phyloP scores from a whole-genome alignment of 2,329 filamentous ascomycete species.

The Piedraia hortae region DNA sequence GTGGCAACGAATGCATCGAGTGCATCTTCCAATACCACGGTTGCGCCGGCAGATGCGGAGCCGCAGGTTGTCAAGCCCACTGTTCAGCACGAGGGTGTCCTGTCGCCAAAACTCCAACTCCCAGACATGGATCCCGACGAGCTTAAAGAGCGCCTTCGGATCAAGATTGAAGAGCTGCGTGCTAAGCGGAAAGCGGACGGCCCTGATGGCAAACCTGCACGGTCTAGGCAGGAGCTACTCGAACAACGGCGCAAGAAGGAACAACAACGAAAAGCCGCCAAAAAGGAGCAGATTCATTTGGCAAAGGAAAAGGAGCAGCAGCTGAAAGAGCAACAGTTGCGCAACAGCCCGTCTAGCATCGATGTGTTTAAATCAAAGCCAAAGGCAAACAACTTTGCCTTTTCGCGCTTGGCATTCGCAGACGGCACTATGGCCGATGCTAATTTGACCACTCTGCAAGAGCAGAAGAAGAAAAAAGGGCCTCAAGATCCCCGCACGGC shows the following conservation, averaged over 20 bases:
- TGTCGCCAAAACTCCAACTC: constrained; percentile 12
- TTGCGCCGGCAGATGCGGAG: too few species aligned
- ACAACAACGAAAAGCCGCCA: constrained; percentile 59
- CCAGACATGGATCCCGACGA: constrained; percentile 42
- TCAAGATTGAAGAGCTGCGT: constrained; percentile 61
- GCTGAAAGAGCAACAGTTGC: constrained; percentile 25
- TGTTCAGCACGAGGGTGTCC: constrained; percentile 6
- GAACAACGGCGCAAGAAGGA: constrained; percentile 72
- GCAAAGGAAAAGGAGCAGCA: constrained; percentile 56
- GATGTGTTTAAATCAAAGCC: constrained; percentile 23
- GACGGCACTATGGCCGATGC: constrained; percentile 62
- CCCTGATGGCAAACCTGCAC: constrained; percentile 51
- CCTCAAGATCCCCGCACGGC: constrained; percentile 65
- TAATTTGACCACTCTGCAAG: constrained; percentile 29
- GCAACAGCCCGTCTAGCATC: constrained; percentile 25
- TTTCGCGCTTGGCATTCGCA: constrained; percentile 70
- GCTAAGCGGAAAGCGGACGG: constrained; percentile 70
- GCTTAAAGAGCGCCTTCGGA: constrained; percentile 50
- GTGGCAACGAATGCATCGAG: constrained; percentile 14
- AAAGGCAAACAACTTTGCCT: constrained; percentile 37
- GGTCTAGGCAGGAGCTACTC: constrained; percentile 73
- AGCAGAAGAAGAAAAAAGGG: constrained; percentile 49
- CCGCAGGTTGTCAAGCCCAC: constrained; percentile 3
- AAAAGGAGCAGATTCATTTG: constrained; percentile 55
- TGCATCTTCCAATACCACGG: constrained; percentile 21